Evolutionary conservation across 108 stramenopile genomes (phyloP), one percentile per base, ranked within the genome.

Genomic region (Phaeodactylum tricornutum): DNA sequence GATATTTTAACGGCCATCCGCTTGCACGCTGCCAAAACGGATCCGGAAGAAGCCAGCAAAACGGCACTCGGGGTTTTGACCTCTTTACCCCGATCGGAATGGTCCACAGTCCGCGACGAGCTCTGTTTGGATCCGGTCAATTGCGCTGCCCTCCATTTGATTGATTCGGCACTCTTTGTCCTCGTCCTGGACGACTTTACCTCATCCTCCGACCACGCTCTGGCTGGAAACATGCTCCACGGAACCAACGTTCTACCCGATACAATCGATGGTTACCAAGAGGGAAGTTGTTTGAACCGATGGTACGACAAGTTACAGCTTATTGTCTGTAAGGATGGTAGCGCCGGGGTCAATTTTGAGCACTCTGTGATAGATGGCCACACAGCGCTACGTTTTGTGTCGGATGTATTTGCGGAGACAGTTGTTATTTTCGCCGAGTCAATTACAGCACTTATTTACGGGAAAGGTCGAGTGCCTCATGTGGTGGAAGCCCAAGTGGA

Each of bases 301-400:
- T 91, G 84, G 84, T 91, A 91, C 52, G 89, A 91, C 62, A 91
- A 91, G 62, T 50, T 91, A 9, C 89, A 91, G 47, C 28, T 62
- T 36, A 75, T 72, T 42, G 71, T 75, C 8, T 62, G 67, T 31
- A 59, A 44, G 3, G 74, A 76, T 28, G 72, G 74, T 20, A 70
- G 50, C 29, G 54, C 65, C 24, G 73, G 74, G 37, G 72, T 88
- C 57, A 89, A 89, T 60, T 89, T 89, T 72, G 84, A 85, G 68
- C 88, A 91, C 45, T 77, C 78, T 38, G 80, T 85, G 12, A 82
- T 92, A 43, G 90, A 92, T 55, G 90, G 90, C 0, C 90, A 92
- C 64, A 92, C 85, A 0, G 84, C 84, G 1, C 40, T 92, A 43
- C 58, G 90, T 37, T 87, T 82, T 57, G 90, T 82, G 27, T 75